Conservation (phyloP, 768 basidiomycete genomes). For the Lentinula lateritia region DNA sequence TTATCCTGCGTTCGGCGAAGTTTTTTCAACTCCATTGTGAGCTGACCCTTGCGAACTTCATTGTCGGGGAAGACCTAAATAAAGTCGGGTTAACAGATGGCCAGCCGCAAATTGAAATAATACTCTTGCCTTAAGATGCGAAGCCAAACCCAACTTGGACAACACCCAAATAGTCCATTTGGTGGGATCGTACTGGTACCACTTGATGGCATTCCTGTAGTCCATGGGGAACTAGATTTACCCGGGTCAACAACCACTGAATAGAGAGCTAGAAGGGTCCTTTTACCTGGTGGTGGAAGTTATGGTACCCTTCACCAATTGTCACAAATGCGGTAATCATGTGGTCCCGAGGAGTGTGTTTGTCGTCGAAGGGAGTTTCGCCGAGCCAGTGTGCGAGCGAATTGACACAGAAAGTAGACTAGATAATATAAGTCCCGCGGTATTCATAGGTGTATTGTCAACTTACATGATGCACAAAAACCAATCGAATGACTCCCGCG, state of each 20-base stretch:
- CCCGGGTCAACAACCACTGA: background rate
- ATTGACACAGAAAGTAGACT: conserved; percentile 97
- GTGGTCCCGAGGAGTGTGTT: conserved; percentile 90
- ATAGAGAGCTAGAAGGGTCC: background rate
- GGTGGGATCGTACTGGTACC: conserved; percentile 91
- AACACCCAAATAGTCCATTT: conserved; percentile 84
- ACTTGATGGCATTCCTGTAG: conserved; percentile 92
- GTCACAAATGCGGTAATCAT: conserved; percentile 85
- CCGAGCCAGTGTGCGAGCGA: conserved; percentile 97
- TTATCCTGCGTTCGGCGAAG: conserved; percentile 72
- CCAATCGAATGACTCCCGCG: conserved; percentile 71
- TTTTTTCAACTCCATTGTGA: conserved; percentile 92
- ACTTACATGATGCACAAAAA: conserved; percentile 85
- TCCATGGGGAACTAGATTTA: conserved; percentile 82
- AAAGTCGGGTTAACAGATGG: background rate
- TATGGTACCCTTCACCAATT: conserved; percentile 96
- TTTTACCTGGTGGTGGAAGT: conserved; percentile 79
- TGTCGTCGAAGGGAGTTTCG: conserved; percentile 90
- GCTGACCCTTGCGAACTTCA: conserved; percentile 78
- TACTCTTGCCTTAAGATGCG: conserved; percentile 53
- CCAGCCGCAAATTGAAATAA: background rate
- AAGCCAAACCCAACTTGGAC: conserved; percentile 58
- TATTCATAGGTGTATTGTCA: conserved; percentile 1
- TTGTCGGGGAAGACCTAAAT: conserved; percentile 45
- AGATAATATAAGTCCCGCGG: background rate